Evolutionary conservation across 169 alveolate genomes (phyloP).

Genomic region (Hepatocystis sp.): DNA sequence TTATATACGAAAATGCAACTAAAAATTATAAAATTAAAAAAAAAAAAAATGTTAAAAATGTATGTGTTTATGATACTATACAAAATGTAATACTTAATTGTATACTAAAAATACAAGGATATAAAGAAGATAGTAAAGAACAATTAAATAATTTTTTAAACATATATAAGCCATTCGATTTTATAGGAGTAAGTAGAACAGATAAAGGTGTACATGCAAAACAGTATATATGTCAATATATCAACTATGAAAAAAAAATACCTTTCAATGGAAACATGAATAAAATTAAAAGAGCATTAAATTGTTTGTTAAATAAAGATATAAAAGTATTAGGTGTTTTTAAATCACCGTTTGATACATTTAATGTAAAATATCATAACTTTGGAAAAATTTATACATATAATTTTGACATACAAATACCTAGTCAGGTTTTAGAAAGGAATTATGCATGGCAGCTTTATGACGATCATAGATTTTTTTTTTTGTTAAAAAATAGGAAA

Average conservation of each 20-base stretch:
- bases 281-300: slow-evolving; percentile 76
- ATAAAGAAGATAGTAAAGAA: slow-evolving; percentile 42
- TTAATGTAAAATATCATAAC: slow-evolving; percentile 80
- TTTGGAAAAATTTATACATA: slow-evolving; percentile 82
- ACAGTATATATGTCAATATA: slow-evolving; percentile 83
- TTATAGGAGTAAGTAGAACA: slow-evolving; percentile 84
- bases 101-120: slow-evolving; percentile 81
- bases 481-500: slow-evolving; percentile 1
- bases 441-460: slow-evolving; percentile 83
- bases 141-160: neutral
- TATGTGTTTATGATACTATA: slow-evolving; percentile 33
- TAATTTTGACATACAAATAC: slow-evolving; percentile 78
- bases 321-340: slow-evolving; percentile 77
- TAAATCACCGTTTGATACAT: slow-evolving; percentile 75
- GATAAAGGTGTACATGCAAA: slow-evolving; percentile 86
- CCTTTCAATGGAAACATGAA: slow-evolving; percentile 78
- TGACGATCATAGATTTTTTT: slow-evolving; percentile 76
- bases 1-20: slow-evolving; percentile 25
- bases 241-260: slow-evolving; percentile 79
- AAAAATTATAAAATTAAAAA: slow-evolving; percentile 19
- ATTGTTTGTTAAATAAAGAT: slow-evolving; percentile 79
- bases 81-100: slow-evolving; percentile 77
- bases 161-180: slow-evolving; percentile 70
- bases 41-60: neutral
- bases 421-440: slow-evolving; percentile 80